phyloP scores from a whole-genome alignment of 2,329 filamentous ascomycete species.

The Cyphellophora attinorum region DNA sequence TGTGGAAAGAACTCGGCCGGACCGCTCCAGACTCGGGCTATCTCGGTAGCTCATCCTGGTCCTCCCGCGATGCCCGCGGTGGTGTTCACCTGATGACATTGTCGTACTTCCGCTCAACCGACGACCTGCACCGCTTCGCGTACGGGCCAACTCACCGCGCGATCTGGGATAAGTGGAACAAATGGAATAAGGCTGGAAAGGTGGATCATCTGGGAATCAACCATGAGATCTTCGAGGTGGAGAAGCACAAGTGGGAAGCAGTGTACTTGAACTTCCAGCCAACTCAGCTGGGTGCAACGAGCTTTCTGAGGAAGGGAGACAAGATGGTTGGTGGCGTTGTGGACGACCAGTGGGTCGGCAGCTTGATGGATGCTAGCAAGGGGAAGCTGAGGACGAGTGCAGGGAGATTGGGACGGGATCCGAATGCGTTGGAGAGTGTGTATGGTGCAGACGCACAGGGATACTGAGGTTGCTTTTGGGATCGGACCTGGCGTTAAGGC shows the following conservation, averaged over 20 bases:
- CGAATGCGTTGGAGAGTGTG: no score
- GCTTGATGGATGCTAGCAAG: constrained; percentile 15
- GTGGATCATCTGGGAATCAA: constrained; percentile 33
- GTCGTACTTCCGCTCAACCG: constrained; percentile 32
- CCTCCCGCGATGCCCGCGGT: constrained; percentile 23
- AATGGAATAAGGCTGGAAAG: constrained; percentile 22
- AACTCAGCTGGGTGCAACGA: constrained; percentile 22
- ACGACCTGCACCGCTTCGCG: constrained; percentile 35
- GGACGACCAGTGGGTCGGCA: constrained; percentile 15
- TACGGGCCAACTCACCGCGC: constrained; percentile 30
- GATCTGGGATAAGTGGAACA: constrained; percentile 36
- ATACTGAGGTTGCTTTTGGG: no score
- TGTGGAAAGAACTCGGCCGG: constrained; percentile 20
- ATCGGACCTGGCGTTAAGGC: no score
- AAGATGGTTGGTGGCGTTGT: constrained; percentile 16
- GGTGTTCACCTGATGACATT: constrained; percentile 26
- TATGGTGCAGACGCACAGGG: no score
- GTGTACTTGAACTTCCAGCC: constrained; percentile 32
- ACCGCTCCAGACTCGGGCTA: constrained; percentile 19
- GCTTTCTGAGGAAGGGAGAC: constrained; percentile 14
- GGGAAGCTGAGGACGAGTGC: constrained; percentile 16
- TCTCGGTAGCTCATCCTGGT: constrained; percentile 26
- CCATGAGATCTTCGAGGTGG: constrained; percentile 35
- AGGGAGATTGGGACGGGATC: constrained; percentile 13
- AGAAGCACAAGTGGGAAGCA: constrained; percentile 31